These are phyloP conservation scores for Amanita pallidorosea DNA, from an alignment of 768 basidiomycete species.

Conservation along the genomic window DNA sequence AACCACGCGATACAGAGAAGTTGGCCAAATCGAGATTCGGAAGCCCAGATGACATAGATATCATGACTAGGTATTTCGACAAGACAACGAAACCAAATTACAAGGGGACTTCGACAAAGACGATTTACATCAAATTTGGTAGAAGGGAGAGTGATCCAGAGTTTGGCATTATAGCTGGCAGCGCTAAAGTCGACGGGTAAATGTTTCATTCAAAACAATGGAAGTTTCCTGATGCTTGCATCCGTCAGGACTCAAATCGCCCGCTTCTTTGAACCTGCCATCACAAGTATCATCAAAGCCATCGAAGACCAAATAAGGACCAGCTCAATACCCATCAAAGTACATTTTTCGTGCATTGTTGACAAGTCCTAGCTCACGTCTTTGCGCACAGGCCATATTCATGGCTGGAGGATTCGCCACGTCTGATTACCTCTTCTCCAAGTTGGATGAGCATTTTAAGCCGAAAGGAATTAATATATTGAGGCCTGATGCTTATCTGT, in stretches of 20 bases:
- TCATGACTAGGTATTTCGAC: conserved; percentile 1
- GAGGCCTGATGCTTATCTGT: conserved; percentile 37
- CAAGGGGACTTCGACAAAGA: background rate
- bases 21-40: background rate
- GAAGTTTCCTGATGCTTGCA: background rate
- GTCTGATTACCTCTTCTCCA: conserved; percentile 36
- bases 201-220: too few relatives aligned
- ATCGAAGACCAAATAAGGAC: background rate
- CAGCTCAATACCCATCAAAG: background rate
- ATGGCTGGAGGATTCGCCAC: conserved; percentile 45
- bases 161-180: background rate
- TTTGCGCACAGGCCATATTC: conserved; percentile 22
- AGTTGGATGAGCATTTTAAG: conserved; percentile 25
- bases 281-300: conserved; percentile 1
- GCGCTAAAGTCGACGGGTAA: background rate
- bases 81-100: conserved; percentile 1
- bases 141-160: background rate
- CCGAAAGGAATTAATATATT: conserved; percentile 22
- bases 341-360: background rate
- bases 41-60: background rate
- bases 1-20: background rate
- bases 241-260: background rate
- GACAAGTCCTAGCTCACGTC: background rate
- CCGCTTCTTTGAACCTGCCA: conserved; percentile 4
- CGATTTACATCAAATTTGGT: background rate